Evolutionary conservation across 2,329 filamentous ascomycete genomes (phyloP), one percentile per base, ranked within the genome.

Genomic region (Aspergillus luchuensis): DNA sequence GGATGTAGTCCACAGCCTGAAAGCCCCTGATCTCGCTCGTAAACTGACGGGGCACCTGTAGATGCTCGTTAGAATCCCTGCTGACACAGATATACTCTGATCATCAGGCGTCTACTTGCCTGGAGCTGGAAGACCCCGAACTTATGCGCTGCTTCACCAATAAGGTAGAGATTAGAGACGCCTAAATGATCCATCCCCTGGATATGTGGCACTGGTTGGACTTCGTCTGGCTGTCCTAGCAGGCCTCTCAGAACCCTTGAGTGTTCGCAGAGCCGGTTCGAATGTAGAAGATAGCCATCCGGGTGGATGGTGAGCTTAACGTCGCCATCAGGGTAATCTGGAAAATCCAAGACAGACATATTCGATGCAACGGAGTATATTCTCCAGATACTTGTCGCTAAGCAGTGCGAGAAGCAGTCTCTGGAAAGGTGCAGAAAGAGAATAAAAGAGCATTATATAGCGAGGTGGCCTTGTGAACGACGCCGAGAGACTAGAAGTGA

Each of bases 271-370:
- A 65, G 49, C 36, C 58, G 25, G 5, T 19, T 51, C 8, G 76
- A 74, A 66, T 81, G 78, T 2, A 81, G 70, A 25, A 72, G 68
- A 62, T 78, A 80, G 45, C 72, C 66, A 55, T 76, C 71, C 10
- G 72, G 63, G 15, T 72, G 69, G 61, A 81, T 68, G 56, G 72
- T 58, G 61, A 81, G 66, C 45, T 70, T 65, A 23, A 79, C 76
- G 60, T 81, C 76, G 38, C 75, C 79, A 49, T 78, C 76, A 25
- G 57, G 33, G 63, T 74, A 80, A 4, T 66, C 36, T 1, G 78
- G 78, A 49, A 80, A 79, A 7, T 30, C 6, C 30, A 30, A 30
- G 10, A 30, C 28, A 1, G 28, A 11, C 50, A 56, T 58, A 38
- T 38, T 54, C 8, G 8, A 39, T 36, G 33, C 11, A 36, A 15